Base-by-base conservation (phyloP, 2,329 filamentous ascomycete genomes). In the Tolypocladium pustulatum region DNA sequence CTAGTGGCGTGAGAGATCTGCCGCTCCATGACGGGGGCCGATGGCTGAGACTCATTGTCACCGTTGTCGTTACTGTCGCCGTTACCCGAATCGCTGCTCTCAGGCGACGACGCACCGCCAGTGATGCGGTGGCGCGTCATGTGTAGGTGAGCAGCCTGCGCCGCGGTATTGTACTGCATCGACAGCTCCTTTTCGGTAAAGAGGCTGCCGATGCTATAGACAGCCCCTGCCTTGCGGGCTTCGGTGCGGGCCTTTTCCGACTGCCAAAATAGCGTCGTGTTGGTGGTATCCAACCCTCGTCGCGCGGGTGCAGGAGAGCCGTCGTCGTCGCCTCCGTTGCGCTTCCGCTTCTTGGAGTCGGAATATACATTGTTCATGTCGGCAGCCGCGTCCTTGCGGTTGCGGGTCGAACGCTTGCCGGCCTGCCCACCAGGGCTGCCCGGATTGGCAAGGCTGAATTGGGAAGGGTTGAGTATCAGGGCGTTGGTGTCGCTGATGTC, bases 121-220 rank as follows among this genome's bases (percentile, higher is more conserved):
- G 81, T 79, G 38, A 75, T 68, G 55, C 80, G 81, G 66, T 84
- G 83, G 40, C 82, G 80, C 57, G 85, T 71, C 59, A 87, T 77
- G 65, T 85, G 82, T 61, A 82, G 81, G 68, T 86, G 82, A 10
- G 85, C 80, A 2, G 84, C 84, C 25, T 86, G 65, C 36, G 85
- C 84, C 6, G 85, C 81, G 5, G 77, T 73, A 61, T 86, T 87
- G 68, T 87, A 87, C 34, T 82, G 83, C 75, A 88, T 79, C 5
- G 81, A 78, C 36, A 88, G 76, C 72, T 88, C 85, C 71, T 86
- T 87, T 65, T 88, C 85, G 0, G 85, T 88, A 56, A 88, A 88
- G 41, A 88, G 79, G 73, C 87, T 87, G 65, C 88, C 84, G 60
- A 88, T 81, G 67, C 81, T 87, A 68, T 86, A 87, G 1, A 84